Evolutionary conservation across 192 early-diverging fungal species (phyloP).

Genomic region (Podochytrium sp.): DNA sequence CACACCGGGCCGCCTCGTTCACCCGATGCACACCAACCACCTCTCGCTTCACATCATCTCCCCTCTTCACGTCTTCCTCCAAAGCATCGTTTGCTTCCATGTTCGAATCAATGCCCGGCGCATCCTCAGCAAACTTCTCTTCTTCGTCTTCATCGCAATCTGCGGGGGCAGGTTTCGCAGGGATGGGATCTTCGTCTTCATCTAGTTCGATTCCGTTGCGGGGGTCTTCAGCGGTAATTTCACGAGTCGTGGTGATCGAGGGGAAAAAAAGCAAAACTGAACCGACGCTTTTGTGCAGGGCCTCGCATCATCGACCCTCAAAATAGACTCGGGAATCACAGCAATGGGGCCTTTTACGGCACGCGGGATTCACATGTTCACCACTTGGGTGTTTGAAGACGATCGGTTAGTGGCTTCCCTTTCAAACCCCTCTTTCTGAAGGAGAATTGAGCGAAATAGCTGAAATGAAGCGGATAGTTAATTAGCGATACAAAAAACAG

Average conservation of each 20-base stretch:
- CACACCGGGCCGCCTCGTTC: no score
- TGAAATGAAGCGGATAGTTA: not conserved
- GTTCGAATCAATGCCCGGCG: no score
- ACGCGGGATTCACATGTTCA: conserved; percentile 19
- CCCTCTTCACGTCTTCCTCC: no score
- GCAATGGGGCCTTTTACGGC: conserved; percentile 9
- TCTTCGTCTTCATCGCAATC: no score
- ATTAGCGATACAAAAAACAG: not conserved
- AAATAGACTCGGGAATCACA: not conserved
- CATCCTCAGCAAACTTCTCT: no score
- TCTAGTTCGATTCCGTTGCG: not conserved
- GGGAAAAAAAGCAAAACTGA: not conserved
- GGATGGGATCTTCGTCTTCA: not conserved
- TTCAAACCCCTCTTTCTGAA: not conserved
- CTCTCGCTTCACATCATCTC: no score
- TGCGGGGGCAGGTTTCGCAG: no score
- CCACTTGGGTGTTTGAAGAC: conserved; percentile 27
- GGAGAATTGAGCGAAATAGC: no score
- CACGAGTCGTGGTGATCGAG: no score
- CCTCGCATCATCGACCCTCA: not conserved
- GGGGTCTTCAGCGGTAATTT: not conserved
- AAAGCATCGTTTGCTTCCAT: no score
- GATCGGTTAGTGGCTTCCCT: conserved; percentile 9
- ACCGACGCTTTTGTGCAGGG: not conserved
- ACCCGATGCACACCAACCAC: no score